Base-by-base conservation (phyloP, 1,139 yeast genomes). In the Hemisphaericaspora subhashii region DNA sequence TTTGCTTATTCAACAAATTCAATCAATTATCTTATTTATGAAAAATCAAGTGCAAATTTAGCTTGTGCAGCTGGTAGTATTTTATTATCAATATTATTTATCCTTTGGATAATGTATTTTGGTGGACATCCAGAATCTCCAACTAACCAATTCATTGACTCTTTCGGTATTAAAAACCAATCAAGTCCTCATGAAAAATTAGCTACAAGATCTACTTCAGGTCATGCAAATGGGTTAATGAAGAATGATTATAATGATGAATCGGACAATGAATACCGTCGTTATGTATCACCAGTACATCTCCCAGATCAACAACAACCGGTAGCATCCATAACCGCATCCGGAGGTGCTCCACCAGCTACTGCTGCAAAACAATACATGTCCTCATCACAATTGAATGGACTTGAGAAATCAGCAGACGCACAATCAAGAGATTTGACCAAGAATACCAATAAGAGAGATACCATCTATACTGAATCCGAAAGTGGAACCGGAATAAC, bases 61-160 rank as follows among this genome's bases (percentile, higher is more conserved):
- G 94, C 96, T 27, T 90, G 95, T 14, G 88, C 95, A 2, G 96
- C 98, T 0, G 98, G 98, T 4, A 84, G 86, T 52, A 86, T 92
- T 46, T 68, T 92, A 41, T 68, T 88, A 38, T 81, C 94, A 17
- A 87, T 90, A 60, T 72, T 88, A 46, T 87, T 90, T 58, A 57
- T 86, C 40, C 68, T 78, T 37, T 92, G 97, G 96, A 73, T 90
- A 39, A 69, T 89, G 43, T 90, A 89, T 63, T 86, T 85, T 58
- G 98, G 92, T 13, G 83, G 86, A 26, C 90, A 84, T 52, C 86
- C 86, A 31, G 81, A 81, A 41, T 77, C 88, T 16, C 92, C 95
- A 31, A 71, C 88, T 14, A 89, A 87, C 58, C 81, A 84, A 55
- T 86, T 85, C 68, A 77, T 92, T 44, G 96, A 89, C 67, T 84